phyloP scores from a whole-genome alignment of 352 stramenopile species.

The Phytopythium sindhum region DNA sequence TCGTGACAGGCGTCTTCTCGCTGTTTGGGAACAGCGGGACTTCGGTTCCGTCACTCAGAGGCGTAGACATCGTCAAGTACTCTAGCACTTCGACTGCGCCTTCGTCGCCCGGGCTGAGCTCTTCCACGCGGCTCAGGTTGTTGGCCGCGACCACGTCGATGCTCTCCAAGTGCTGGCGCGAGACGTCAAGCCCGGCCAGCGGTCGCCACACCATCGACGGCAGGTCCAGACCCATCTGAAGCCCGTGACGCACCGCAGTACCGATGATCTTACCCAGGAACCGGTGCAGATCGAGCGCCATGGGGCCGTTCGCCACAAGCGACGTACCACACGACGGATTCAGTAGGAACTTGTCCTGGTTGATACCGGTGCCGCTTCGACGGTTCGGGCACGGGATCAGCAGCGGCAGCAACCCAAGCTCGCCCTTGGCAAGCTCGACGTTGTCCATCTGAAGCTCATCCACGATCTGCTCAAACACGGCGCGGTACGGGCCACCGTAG shows the following conservation, averaged over 20 bases:
- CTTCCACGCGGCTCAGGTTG: constrained; percentile 63
- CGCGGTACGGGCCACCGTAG: constrained; percentile 97
- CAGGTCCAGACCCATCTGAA: constrained; percentile 93
- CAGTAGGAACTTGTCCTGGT: constrained; percentile 91
- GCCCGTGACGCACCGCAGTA: constrained; percentile 93
- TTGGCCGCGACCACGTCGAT: constrained; percentile 75
- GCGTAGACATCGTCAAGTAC: constrained; percentile 74
- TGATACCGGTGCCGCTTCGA: constrained; percentile 78
- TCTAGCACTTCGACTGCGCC: constrained; percentile 55
- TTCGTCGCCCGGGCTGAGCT: constrained; percentile 28
- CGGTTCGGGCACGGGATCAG: constrained; percentile 89
- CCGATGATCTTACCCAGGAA: constrained; percentile 97
- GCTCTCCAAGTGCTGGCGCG: constrained; percentile 68
- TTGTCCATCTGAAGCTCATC: constrained; percentile 93
- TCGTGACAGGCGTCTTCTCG: constrained; percentile 64
- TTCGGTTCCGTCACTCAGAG: constrained; percentile 77
- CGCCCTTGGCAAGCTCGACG: constrained; percentile 79
- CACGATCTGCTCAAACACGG: constrained; percentile 96
- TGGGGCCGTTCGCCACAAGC: constrained; percentile 77
- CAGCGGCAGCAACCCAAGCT: constrained; percentile 83
- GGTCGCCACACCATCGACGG: constrained; percentile 86
- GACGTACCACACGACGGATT: constrained; percentile 82
- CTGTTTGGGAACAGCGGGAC: constrained; percentile 62
- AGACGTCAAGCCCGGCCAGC: constrained; percentile 76
- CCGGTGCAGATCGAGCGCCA: constrained; percentile 91